These are phyloP conservation scores for Symbiodinium pilosum DNA, from an alignment of 73 alveolate species.

Conservation along the genomic window DNA sequence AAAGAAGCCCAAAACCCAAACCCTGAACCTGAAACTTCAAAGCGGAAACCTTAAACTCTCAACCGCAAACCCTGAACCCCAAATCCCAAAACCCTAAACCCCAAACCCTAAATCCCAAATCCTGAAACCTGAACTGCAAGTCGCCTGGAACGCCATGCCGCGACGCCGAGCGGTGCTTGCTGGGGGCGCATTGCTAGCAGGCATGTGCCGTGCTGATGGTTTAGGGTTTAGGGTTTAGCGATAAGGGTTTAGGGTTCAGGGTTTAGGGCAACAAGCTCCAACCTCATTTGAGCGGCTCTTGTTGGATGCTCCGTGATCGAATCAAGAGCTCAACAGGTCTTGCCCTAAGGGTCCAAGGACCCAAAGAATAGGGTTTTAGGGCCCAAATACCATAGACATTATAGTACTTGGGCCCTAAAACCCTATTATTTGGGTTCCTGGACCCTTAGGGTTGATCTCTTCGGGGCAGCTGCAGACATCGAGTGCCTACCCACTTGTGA, in stretches of 20 bases:
- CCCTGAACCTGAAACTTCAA: background rate
- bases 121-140: background rate
- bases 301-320: no score
- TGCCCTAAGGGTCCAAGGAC: background rate
- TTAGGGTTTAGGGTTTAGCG: background rate
- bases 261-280: background rate
- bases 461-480: no score
- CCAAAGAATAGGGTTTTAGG: background rate
- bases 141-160: background rate
- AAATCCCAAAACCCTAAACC: no score
- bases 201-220: background rate
- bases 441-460: no score
- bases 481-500: no score
- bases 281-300: no score
- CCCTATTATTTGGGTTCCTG: no score
- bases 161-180: background rate
- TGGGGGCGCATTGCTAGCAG: background rate
- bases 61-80: background rate
- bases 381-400: no score
- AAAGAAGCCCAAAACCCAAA: background rate
- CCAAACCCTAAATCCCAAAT: background rate
- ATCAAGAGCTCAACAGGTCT: no score
- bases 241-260: background rate
- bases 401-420: no score
- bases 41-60: no score